These are phyloP conservation scores for Sclerotinia sclerotiorum DNA, from an alignment of 2,329 filamentous ascomycete species.

Conservation along the genomic window DNA sequence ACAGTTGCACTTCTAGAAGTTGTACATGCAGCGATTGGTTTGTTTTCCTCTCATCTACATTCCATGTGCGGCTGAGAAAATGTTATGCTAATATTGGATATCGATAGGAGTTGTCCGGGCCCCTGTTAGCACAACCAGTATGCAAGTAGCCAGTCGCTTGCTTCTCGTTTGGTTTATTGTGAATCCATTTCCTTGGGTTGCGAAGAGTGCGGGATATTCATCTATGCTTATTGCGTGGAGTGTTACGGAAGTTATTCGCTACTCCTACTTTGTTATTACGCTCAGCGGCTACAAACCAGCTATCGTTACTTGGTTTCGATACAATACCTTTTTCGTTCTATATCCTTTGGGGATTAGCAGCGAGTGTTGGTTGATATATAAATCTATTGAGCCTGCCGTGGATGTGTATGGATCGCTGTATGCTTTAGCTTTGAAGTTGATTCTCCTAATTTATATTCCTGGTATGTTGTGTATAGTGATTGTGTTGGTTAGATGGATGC, in stretches of 20 bases:
- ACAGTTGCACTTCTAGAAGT: conserved; percentile 81
- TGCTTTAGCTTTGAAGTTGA: conserved; percentile 60
- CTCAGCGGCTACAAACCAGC: conserved; percentile 62
- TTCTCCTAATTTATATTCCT: conserved; percentile 76
- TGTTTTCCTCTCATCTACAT: conserved; percentile 32
- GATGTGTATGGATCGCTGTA: conserved; percentile 49
- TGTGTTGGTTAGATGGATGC: conserved; percentile 1
- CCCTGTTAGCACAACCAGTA: conserved; percentile 77
- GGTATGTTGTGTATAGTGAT: conserved; percentile 52
- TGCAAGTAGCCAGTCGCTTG: conserved; percentile 87
- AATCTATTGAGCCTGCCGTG: conserved; percentile 61
- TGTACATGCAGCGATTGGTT: conserved; percentile 75
- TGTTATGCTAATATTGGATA: conserved; percentile 25
- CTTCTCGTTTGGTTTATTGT: conserved; percentile 87
- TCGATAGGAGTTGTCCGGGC: conserved; percentile 75
- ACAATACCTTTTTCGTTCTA: conserved; percentile 90
- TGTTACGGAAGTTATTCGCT: conserved; percentile 87
- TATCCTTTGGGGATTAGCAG: conserved; percentile 90
- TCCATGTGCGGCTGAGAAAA: not conserved
- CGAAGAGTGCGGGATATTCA: conserved; percentile 62
- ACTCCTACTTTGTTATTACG: conserved; percentile 83
- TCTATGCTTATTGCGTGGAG: conserved; percentile 86
- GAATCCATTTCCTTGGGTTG: conserved; percentile 68
- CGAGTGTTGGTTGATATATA: conserved; percentile 79
- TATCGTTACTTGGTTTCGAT: conserved; percentile 75